Evolutionary conservation across 2,329 filamentous ascomycete genomes (phyloP), one percentile per base, ranked within the genome.

Genomic region (Colletotrichum tofieldiae): DNA sequence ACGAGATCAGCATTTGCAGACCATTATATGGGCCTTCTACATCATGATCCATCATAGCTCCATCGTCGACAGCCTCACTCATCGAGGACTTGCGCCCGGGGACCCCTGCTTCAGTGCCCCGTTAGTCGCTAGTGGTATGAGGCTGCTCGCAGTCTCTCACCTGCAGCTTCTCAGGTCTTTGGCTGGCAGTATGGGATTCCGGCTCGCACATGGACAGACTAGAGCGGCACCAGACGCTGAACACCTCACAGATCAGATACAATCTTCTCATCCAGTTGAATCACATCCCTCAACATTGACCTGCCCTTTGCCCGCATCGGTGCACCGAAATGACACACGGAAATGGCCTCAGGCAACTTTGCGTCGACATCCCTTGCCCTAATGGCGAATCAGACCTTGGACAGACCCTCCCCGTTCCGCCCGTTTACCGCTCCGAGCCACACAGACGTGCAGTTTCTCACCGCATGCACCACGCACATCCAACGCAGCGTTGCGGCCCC

Each of bases 61-160:
- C 68, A 45, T 69, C 63, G 72, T 73, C 69, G 77, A 77, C 79
- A 81, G 79, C 79, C 79, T 81, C 79, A 81, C 78, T 80, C 79
- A 75, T 80, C 74, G 70, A 71, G 74, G 76, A 52, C 55, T 45
- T 49, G 51, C 60, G 64, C 3, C 60, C 75, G 77, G 77, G 77
- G 77, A 75, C 71, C 77, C 77, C 76, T 77, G 76, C 68, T 26
- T 8, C 35, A 41, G 16, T 23, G 14, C 54, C 61, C 69, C 61
- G 56, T 71, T 55, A 75, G 75, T 75, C 71, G 76, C 78, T 77
- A 26, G 23, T 26, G 23, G 23, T 26, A 78, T 78, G 78, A 81
- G 78, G 79, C 80, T 81, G 77, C 75, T 79, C 78, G 78, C 71
- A 37, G 52, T 37, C 32, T n/a, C 51, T 16, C 32, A 12, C 52